Percentiles rank a stretch among this genome's conserved stretches.
Evolutionary conservation across 768 basidiomycete species (phyloP).

Genomic region (Pleurotus ostreatus): DNA sequence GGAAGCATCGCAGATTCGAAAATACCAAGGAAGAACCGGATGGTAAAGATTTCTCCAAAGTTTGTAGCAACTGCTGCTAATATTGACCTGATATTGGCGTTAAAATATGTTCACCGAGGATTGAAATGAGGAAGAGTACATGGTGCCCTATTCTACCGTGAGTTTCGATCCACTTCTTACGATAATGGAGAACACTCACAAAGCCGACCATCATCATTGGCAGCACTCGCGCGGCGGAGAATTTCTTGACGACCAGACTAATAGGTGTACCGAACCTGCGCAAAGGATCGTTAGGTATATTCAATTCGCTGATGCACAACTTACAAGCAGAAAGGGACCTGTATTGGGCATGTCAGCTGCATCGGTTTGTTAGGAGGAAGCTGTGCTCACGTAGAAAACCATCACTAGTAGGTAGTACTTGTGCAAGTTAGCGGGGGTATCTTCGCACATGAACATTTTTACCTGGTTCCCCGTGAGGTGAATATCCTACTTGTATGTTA

Average conservation of each 20-base stretch:
- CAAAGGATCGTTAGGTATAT: not conserved
- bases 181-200: slow-evolving; percentile 23
- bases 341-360: not conserved
- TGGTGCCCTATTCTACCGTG: slow-evolving; percentile 28
- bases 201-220: slow-evolving; percentile 35
- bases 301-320: slow-evolving; percentile 5
- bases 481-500: slow-evolving; percentile 28
- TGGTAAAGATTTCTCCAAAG: slow-evolving; percentile 46
- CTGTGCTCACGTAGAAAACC: slow-evolving; percentile 37
- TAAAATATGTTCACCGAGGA: not conserved
- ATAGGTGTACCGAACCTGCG: slow-evolving; percentile 45
- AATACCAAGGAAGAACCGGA: slow-evolving; percentile 46
- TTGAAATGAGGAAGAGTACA: slow-evolving; percentile 23
- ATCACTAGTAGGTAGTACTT: slow-evolving; percentile 47
- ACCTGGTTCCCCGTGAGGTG: slow-evolving; percentile 42
- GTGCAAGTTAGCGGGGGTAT: not conserved
- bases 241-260: slow-evolving; percentile 39
- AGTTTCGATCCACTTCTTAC: not conserved
- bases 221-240: slow-evolving; percentile 2
- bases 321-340: slow-evolving; percentile 46
- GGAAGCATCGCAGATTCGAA: slow-evolving; percentile 49
- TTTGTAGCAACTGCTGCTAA: slow-evolving; percentile 40
- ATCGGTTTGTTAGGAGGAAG: not conserved
- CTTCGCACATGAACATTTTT: not conserved
- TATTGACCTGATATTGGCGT: slow-evolving; percentile 30